phyloP scores from a whole-genome alignment of 345 rosid species.

The Syzygium oleosum region DNA sequence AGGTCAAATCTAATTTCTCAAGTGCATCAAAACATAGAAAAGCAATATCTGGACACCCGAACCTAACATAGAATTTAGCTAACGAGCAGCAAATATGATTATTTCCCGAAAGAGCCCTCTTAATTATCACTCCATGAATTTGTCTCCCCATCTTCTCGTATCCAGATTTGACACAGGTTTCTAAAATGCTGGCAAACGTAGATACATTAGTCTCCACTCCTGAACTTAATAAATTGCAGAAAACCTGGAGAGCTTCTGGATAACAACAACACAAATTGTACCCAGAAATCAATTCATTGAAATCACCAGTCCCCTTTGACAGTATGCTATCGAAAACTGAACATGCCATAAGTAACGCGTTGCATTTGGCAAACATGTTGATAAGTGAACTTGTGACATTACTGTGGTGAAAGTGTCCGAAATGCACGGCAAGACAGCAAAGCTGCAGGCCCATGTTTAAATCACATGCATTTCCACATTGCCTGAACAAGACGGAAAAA shows the following conservation, averaged over 20 bases:
- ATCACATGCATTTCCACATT: slow-evolving; percentile 16
- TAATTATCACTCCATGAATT: slow-evolving; percentile 18
- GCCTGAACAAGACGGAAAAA: slow-evolving; percentile 21
- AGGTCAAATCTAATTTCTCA: slow-evolving; percentile 15
- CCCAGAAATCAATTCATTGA: slow-evolving; percentile 32
- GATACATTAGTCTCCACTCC: slow-evolving; percentile 13
- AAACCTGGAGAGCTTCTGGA: slow-evolving; percentile 11
- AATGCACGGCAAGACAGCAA: slow-evolving; percentile 13
- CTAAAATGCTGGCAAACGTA: slow-evolving; percentile 20
- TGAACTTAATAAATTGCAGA: slow-evolving; percentile 2
- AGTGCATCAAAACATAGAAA: slow-evolving; percentile 12
- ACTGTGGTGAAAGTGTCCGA: slow-evolving; percentile 11
- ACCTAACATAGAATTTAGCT: slow-evolving; percentile 17
- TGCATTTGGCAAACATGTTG: slow-evolving; percentile 24
- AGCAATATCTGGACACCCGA: slow-evolving; percentile 11
- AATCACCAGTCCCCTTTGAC: slow-evolving; percentile 2
- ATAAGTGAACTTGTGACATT: slow-evolving; percentile 17
- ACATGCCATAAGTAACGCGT: slow-evolving; percentile 13
- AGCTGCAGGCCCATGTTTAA: slow-evolving; percentile 29
- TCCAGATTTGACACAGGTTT: slow-evolving; percentile 15
- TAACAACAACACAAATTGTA: slow-evolving; percentile 5
- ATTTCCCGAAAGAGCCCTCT: slow-evolving; percentile 16
- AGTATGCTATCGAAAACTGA: slow-evolving; percentile 7
- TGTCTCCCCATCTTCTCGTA: slow-evolving; percentile 12
- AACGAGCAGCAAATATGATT: slow-evolving; percentile 18